A percentile compares a stretch with the other conserved stretches of the same genome.
These are phyloP conservation scores for Amphibolis antarctica DNA, from an alignment of 106 monocot genomes.

Conservation along the genomic window DNA sequence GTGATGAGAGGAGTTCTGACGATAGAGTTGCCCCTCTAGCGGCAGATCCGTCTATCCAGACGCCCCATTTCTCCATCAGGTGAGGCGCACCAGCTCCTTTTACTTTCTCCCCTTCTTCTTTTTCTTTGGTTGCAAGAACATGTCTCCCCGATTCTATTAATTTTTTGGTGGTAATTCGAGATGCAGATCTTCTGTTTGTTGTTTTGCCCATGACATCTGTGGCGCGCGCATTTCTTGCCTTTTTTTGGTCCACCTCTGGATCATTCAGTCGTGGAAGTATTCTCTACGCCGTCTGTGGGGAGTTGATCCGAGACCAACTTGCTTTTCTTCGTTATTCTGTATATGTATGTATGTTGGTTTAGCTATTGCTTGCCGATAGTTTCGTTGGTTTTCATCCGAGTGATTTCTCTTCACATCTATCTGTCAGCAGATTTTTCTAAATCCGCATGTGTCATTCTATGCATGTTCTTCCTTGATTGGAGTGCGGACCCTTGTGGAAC, in stretches of 20 bases:
- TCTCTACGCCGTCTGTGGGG: background rate
- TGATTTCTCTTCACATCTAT: background rate
- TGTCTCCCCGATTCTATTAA: background rate
- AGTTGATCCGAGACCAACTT: background rate
- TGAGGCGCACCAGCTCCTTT: conserved; percentile 3
- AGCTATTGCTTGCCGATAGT: too few species aligned
- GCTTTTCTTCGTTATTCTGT: too few species aligned
- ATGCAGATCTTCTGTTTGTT: background rate
- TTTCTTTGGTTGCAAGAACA: background rate
- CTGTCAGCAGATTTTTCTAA: too few species aligned
- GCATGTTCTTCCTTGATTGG: too few species aligned
- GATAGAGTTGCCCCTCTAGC: conserved; percentile 16
- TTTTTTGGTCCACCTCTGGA: background rate
- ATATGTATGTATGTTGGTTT: too few species aligned
- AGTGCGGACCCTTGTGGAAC: too few species aligned
- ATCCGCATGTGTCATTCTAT: too few species aligned
- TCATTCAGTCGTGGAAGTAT: background rate
- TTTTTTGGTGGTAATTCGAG: background rate
- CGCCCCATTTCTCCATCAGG: conserved; percentile 73
- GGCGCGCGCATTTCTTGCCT: background rate
- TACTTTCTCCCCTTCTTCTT: background rate
- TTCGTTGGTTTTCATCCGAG: background rate
- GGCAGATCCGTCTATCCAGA: conserved; percentile 20
- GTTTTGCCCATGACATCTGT: background rate
- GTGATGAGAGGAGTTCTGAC: conserved; percentile 34